Evolutionary conservation across 148 eudicot species (phyloP).

Genomic region (Rhododendron williamsianum): DNA sequence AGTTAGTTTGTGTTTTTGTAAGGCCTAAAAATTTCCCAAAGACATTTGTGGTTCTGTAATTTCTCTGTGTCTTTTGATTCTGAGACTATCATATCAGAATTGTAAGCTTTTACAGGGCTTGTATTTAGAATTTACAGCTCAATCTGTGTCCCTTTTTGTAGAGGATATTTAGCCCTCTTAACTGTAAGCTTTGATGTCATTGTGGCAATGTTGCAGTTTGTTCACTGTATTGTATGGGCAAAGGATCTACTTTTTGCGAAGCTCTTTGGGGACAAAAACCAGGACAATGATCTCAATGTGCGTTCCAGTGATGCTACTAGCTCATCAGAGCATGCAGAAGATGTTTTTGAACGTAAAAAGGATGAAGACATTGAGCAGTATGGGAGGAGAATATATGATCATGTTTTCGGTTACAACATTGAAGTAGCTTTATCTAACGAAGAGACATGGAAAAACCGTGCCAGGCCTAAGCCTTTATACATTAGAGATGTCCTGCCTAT

Average conservation of each 20-base stretch:
- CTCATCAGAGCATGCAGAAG: constrained; percentile 62
- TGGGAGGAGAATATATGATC: constrained; percentile 81
- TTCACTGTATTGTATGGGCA: constrained; percentile 99
- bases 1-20: not conserved
- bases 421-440: constrained; percentile 83
- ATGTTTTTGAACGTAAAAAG: constrained; percentile 66
- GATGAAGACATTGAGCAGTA: constrained; percentile 69
- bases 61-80: constrained; percentile 5
- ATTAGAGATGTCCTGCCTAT: constrained; percentile 44
- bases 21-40: not conserved
- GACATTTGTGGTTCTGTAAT: not conserved
- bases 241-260: constrained; percentile 94
- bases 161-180: not conserved
- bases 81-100: not conserved
- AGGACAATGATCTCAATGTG: constrained; percentile 91
- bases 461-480: constrained; percentile 76
- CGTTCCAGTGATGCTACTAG: constrained; percentile 74
- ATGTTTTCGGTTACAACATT: constrained; percentile 93
- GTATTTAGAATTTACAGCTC: not conserved
- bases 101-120: not conserved
- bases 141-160: not conserved
- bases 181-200: constrained; percentile 7
- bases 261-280: constrained; percentile 88
- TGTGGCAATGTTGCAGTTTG: constrained; percentile 58
- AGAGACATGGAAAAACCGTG: constrained; percentile 93